Percentiles rank a stretch among this genome's conserved stretches.
Evolutionary conservation across 495 filamentous ascomycete species (phyloP).

Genomic region (Filosporella fistucella): DNA sequence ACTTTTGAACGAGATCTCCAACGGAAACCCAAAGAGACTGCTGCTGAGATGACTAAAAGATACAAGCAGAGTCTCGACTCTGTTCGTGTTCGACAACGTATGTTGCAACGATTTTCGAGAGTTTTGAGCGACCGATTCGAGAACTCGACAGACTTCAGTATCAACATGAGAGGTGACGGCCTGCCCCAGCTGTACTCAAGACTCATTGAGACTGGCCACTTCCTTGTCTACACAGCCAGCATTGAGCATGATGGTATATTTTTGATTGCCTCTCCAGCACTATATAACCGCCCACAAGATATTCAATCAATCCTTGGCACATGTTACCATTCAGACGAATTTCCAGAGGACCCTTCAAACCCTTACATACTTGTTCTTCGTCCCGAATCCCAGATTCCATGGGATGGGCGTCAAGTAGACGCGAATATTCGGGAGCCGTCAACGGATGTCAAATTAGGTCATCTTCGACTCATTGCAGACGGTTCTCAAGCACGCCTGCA

Average conservation of each 20-base stretch:
- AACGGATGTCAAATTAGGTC: conserved; percentile 80
- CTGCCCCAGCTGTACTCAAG: conserved; percentile 73
- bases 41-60: conserved; percentile 87
- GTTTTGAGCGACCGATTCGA: conserved; percentile 90
- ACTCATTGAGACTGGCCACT: conserved; percentile 81
- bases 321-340: conserved; percentile 75
- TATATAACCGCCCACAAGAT: conserved; percentile 69
- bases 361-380: conserved; percentile 84
- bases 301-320: conserved; percentile 83
- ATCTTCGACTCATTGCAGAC: conserved; percentile 85
- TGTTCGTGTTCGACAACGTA: conserved; percentile 89
- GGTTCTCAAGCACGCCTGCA: conserved; percentile 75
- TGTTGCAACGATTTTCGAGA: conserved; percentile 68
- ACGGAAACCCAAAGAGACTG: conserved; percentile 73
- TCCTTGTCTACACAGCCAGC: conserved; percentile 65
- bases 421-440: conserved; percentile 69
- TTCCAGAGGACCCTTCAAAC: conserved; percentile 61
- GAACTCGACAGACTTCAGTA: conserved; percentile 91
- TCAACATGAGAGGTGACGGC: conserved; percentile 60
- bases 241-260: conserved; percentile 71
- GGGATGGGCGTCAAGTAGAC: conserved; percentile 75
- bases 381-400: conserved; percentile 72
- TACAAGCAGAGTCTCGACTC: conserved; percentile 95
- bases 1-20: conserved; percentile 92
- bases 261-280: conserved; percentile 76